phyloP scores from a whole-genome alignment of 2,329 filamentous ascomycete species.

The Aspergillus neoniger region DNA sequence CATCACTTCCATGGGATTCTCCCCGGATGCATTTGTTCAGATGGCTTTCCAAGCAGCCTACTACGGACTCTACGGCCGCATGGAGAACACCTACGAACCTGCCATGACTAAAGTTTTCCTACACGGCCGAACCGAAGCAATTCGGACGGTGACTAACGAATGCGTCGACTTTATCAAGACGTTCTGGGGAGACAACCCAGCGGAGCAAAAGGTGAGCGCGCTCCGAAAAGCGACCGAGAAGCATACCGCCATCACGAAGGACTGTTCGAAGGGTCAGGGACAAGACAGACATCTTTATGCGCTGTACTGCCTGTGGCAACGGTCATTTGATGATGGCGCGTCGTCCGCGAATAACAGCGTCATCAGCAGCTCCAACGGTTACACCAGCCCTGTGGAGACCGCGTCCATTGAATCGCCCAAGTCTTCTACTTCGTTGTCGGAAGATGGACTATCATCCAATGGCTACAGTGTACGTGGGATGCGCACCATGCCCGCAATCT shows the following conservation, averaged over 20 bases:
- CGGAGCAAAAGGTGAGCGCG: conserved; percentile 80
- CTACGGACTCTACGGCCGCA: conserved; percentile 89
- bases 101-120: conserved; percentile 96
- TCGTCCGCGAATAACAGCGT: conserved; percentile 53
- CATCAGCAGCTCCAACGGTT: conserved; percentile 60
- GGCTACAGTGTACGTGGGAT: conserved; percentile 57
- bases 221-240: conserved; percentile 80
- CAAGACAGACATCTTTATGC: conserved; percentile 94
- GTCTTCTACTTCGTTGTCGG: conserved; percentile 43
- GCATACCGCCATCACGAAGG: conserved; percentile 76
- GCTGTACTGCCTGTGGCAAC: conserved; percentile 92
- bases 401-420: conserved; percentile 31
- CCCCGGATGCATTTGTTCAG: conserved; percentile 94
- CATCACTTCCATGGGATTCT: conserved; percentile 95
- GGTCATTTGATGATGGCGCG: conserved; percentile 73
- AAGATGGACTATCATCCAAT: conserved; percentile 47
- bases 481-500: conserved; percentile 64
- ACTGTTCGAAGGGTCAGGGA: conserved; percentile 86
- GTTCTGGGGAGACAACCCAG: conserved; percentile 90
- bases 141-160: conserved; percentile 80
- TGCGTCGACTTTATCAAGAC: conserved; percentile 85
- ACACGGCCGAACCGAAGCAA: conserved; percentile 91
- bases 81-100: conserved; percentile 95
- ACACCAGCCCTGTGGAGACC: conserved; percentile 59
- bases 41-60: conserved; percentile 99